Conservation (phyloP, 768 basidiomycete genomes). For the Leccinum disarticulatum region DNA sequence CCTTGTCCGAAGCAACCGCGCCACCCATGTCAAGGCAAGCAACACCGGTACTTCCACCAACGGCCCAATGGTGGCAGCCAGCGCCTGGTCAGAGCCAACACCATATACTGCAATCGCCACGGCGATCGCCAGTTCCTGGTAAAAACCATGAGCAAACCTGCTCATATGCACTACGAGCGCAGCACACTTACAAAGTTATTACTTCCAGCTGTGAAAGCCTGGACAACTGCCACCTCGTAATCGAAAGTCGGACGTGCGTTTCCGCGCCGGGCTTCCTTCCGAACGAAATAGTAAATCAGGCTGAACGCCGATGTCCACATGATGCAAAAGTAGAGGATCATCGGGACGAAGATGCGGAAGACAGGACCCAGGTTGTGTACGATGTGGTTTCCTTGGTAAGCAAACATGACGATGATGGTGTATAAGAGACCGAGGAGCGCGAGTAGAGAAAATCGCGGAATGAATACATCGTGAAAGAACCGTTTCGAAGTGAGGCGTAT, state of each 20-base stretch:
- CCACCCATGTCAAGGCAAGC: constrained; percentile 65
- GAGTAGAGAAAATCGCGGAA: constrained; percentile 67
- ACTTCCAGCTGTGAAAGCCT: constrained; percentile 76
- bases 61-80: constrained; percentile 79
- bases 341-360: constrained; percentile 79
- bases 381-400: constrained; percentile 67
- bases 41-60: constrained; percentile 81
- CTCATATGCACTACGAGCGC: not conserved
- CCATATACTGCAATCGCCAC: constrained; percentile 79
- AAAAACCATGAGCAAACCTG: not conserved
- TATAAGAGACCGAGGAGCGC: constrained; percentile 77
- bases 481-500: constrained; percentile 44
- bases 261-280: constrained; percentile 28
- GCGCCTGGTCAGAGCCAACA: constrained; percentile 71
- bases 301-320: constrained; percentile 71
- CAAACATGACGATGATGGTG: constrained; percentile 77
- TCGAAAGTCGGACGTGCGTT: constrained; percentile 30
- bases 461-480: constrained; percentile 57
- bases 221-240: constrained; percentile 75
- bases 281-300: constrained; percentile 49
- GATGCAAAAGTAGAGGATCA: constrained; percentile 74
- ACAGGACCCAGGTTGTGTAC: constrained; percentile 72
- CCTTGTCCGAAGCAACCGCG: constrained; percentile 44
- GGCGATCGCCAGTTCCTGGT: constrained; percentile 79
- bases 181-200: constrained; percentile 65